phyloP scores from a whole-genome alignment of 345 rosid species.

The Odontarrhena argentea region DNA sequence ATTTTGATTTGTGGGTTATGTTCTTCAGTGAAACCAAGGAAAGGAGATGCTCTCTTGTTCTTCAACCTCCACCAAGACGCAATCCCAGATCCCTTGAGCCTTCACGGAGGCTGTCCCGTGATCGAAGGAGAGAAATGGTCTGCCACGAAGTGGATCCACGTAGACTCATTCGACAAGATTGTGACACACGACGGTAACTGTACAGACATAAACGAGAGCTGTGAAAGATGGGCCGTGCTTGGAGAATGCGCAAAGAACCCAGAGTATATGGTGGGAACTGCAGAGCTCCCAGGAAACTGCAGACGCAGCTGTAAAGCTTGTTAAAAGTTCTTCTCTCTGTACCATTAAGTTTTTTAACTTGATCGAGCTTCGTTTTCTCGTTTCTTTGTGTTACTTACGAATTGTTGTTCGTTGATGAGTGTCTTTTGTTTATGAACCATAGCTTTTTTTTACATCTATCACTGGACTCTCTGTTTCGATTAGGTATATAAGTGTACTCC shows the following conservation, averaged over 20 bases:
- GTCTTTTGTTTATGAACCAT: constrained; percentile 1
- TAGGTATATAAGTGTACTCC: background rate
- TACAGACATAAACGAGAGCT: constrained; percentile 68
- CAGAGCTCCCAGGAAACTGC: constrained; percentile 79
- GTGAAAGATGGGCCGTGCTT: constrained; percentile 89
- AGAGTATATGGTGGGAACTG: constrained; percentile 85
- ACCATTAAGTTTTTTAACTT: background rate
- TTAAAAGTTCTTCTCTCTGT: constrained; percentile 37
- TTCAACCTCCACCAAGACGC: constrained; percentile 80
- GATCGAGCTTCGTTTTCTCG: background rate
- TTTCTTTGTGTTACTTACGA: background rate
- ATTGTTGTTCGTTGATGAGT: background rate
- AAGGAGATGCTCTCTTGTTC: constrained; percentile 92
- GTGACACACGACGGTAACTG: constrained; percentile 63
- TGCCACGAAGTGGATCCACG: constrained; percentile 98
- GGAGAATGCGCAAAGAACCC: constrained; percentile 87
- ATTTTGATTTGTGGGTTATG: constrained; percentile 16
- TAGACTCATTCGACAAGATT: constrained; percentile 75
- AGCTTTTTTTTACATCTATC: background rate
- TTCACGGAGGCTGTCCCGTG: constrained; percentile 94
- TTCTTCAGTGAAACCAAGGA: constrained; percentile 69
- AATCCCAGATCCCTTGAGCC: constrained; percentile 70
- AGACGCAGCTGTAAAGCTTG: constrained; percentile 87
- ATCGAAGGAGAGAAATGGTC: constrained; percentile 99
- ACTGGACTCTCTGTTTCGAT: background rate